phyloP scores from a whole-genome alignment of 2,329 filamentous ascomycete species.

The Aulographum hederae region DNA sequence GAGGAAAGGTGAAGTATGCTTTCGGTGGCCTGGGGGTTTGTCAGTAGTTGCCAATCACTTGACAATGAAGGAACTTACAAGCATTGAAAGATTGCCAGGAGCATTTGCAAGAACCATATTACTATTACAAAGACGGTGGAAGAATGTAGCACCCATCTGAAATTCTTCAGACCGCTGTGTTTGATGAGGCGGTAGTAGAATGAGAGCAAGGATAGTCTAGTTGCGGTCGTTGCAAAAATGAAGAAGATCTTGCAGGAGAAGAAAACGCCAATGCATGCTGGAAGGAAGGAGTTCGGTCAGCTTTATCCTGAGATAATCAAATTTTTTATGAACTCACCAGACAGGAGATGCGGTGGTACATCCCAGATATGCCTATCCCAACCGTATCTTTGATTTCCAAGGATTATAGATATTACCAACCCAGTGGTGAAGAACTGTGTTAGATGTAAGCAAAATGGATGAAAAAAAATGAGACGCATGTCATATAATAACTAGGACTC shows the following conservation, averaged over 20 bases:
- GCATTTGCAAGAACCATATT: slow-evolving; percentile 20
- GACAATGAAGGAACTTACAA: slow-evolving; percentile 9
- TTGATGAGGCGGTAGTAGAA: slow-evolving; percentile 27
- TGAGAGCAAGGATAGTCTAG: slow-evolving; percentile 23
- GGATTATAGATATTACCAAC: slow-evolving; percentile 1
- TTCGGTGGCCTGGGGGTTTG: slow-evolving; percentile 14
- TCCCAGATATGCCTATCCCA: slow-evolving; percentile 6
- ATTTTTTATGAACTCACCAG: neutral
- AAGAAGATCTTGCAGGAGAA: slow-evolving; percentile 25
- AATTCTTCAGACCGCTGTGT: slow-evolving; percentile 20
- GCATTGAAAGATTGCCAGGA: slow-evolving; percentile 21
- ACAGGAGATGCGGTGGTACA: slow-evolving; percentile 1
- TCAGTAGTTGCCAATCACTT: neutral
- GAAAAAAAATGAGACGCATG: too few species aligned
- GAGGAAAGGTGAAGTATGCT: slow-evolving; percentile 23
- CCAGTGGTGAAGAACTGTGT: slow-evolving; percentile 3
- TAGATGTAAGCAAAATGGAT: neutral
- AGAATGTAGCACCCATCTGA: slow-evolving; percentile 20
- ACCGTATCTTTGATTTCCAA: slow-evolving; percentile 3
- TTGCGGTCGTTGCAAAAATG: slow-evolving; percentile 22
- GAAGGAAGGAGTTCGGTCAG: slow-evolving; percentile 7
- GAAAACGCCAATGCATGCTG: slow-evolving; percentile 24
- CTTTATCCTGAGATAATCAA: too few species aligned
- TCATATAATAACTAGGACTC: too few species aligned
- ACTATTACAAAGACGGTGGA: slow-evolving; percentile 18